Conservation (phyloP, 176 grass and related monocot species). For the Urochloa ruziziensis region DNA sequence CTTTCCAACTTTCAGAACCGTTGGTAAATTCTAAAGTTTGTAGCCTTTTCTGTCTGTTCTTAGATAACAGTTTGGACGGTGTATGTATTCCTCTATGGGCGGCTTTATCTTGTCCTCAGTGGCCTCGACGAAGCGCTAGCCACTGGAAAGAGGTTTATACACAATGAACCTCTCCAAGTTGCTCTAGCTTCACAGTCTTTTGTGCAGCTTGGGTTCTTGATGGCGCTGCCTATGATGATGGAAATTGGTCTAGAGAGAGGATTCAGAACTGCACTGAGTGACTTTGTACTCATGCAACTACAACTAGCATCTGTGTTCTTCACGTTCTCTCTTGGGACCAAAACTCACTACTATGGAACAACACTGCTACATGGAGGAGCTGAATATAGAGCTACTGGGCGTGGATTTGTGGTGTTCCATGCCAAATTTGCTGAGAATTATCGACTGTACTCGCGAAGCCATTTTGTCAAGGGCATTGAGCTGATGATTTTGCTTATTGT, state of each 20-base stretch:
- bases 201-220: constrained; percentile 90
- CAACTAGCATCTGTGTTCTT: constrained; percentile 96
- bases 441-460: constrained; percentile 80
- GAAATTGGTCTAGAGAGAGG: constrained; percentile 97
- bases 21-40: constrained; percentile 14
- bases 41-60: constrained; percentile 14
- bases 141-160: constrained; percentile 58
- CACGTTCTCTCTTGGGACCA: constrained; percentile 90
- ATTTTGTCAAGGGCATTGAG: constrained; percentile 94
- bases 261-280: constrained; percentile 89
- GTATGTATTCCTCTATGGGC: constrained; percentile 93
- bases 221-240: constrained; percentile 97
- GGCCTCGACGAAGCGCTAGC: constrained; percentile 67
- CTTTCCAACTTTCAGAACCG: constrained; percentile 4
- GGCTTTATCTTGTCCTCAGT: constrained; percentile 86
- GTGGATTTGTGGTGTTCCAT: constrained; percentile 98
- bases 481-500: constrained; percentile 85
- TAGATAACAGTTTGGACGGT: constrained; percentile 89
- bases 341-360: constrained; percentile 94
- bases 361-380: constrained; percentile 91
- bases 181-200: constrained; percentile 91
- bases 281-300: constrained; percentile 95
- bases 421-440: constrained; percentile 96
- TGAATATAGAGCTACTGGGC: constrained; percentile 88
- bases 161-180: constrained; percentile 83